Percentiles rank a stretch among this genome's conserved stretches.
phyloP scores from a whole-genome alignment of 2,329 filamentous ascomycete species.

The Cladophialophora psammophila region DNA sequence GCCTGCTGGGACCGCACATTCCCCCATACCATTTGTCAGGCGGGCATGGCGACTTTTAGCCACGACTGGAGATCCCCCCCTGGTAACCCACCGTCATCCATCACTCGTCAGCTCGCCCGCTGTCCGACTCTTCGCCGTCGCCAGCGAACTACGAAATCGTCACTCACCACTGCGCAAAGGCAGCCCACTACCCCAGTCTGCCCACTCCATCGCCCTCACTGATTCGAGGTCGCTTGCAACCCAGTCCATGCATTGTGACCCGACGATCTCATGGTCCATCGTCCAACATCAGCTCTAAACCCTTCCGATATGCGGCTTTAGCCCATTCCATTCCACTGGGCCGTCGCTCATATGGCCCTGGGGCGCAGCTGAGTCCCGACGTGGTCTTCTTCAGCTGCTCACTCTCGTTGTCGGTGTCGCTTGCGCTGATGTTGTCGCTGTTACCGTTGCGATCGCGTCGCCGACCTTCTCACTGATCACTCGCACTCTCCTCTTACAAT shows the following conservation, averaged over 20 bases:
- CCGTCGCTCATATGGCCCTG: not conserved
- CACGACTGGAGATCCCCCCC: not conserved
- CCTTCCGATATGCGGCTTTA: not conserved
- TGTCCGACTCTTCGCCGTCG: constrained; percentile 2
- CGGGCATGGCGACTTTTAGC: not conserved
- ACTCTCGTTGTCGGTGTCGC: not conserved
- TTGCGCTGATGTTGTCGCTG: not conserved
- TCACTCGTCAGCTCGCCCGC: not conserved
- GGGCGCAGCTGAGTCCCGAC: not conserved
- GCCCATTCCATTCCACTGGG: constrained; percentile 1
- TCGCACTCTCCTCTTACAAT: not conserved
- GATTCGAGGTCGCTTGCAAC: not conserved
- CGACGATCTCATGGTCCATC: constrained; percentile 7
- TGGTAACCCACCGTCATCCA: too few species aligned
- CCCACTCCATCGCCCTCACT: not conserved
- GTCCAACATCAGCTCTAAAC: constrained; percentile 3
- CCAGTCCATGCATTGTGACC: not conserved
- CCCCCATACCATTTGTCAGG: not conserved
- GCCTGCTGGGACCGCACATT: too few species aligned
- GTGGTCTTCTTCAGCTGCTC: not conserved
- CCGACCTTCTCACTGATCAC: not conserved
- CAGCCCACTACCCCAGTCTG: not conserved
- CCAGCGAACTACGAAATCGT: not conserved
- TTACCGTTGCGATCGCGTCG: not conserved
- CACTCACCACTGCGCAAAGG: not conserved